Conservation (phyloP, 2,329 filamentous ascomycete genomes). For the Lachnellula subtilissima region DNA sequence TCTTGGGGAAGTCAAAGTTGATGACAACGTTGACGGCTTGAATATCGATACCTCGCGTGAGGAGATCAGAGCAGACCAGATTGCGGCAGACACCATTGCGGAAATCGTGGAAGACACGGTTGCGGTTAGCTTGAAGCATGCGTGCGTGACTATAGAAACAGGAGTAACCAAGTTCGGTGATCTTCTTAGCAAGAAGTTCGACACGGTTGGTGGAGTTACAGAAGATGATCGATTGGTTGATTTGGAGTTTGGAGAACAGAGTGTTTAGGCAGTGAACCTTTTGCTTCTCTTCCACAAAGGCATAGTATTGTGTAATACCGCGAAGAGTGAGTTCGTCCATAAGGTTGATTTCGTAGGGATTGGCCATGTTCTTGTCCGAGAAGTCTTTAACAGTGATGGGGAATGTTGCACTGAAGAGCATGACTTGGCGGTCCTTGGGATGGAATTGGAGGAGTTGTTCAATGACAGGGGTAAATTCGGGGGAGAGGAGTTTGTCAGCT, state of each 20-base stretch:
- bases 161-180: slow-evolving; percentile 97
- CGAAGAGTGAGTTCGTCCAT: slow-evolving; percentile 98
- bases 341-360: slow-evolving; percentile 96
- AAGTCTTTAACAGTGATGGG: slow-evolving; percentile 96
- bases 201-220: slow-evolving; percentile 99
- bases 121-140: slow-evolving; percentile 95
- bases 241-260: slow-evolving; percentile 96
- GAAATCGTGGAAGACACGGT: slow-evolving; percentile 99
- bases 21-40: slow-evolving; percentile 99
- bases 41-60: slow-evolving; percentile 98
- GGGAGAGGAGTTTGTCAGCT: slow-evolving; percentile 93
- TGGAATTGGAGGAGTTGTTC: slow-evolving; percentile 94
- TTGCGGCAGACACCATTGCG: slow-evolving; percentile 97
- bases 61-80: slow-evolving; percentile 92
- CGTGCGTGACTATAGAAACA: slow-evolving; percentile 99
- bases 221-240: slow-evolving; percentile 99
- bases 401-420: slow-evolving; percentile 99
- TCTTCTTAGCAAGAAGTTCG: slow-evolving; percentile 96
- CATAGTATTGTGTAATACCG: slow-evolving; percentile 98
- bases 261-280: slow-evolving; percentile 99
- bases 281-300: slow-evolving; percentile 98
- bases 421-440: slow-evolving; percentile 95
- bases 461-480: slow-evolving; percentile 95
- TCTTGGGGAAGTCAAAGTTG: slow-evolving; percentile 99
- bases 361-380: slow-evolving; percentile 95